Base-by-base conservation (phyloP, 2,329 filamentous ascomycete species). In the Cladobotryum mycophilum region DNA sequence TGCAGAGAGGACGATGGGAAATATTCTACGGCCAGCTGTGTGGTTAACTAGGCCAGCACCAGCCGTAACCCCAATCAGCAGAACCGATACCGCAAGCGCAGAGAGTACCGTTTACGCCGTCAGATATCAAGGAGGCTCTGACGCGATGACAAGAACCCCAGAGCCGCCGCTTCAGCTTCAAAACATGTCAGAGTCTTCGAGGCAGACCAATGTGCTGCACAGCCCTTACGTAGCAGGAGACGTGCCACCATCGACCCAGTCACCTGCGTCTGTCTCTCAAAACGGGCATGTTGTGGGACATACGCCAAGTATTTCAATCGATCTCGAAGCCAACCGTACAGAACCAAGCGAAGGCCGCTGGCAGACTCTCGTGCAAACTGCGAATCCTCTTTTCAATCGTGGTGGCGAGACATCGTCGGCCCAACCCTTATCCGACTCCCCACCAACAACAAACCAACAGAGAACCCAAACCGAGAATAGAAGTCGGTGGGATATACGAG, bases 21-120 rank as follows among this genome's bases (percentile, higher is more conserved):
- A 60, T 30, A 70, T 76, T 48, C 53, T 76, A 12, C 76, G 76
- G 35, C 77, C 77, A 12, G 75, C 74, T 0, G 59, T 76, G 11
- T 78, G 78, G 82, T 73, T 81, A 52, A 64, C 78, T 55, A 68
- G 80, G n/a, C 80, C 80, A 38, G 67, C 74, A 5, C 73, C 77
- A 35, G 74, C 75, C 33, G 72, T 73, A 2, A 83, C 80, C 0
- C 80, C 81, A 0, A 64, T 82, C 41, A 84, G 80, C 59, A 72
- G 81, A 55, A 80, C 80, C 15, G 81, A 85, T 53, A 84, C 81
- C 1, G 75, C 79, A 15, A 84, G 81, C 58, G 81, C 79, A 1
- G 80, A 80, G 41, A 84, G 81, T 62, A 85, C 81, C 1, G 76
- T 81, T 3, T 85, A 85, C 55, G 79, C 80, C 6, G 73, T 85